Percentiles rank a stretch among this genome's conserved stretches.
Evolutionary conservation across 495 filamentous ascomycete species (phyloP).

Genomic region (Aspergillus olivimuriae): DNA sequence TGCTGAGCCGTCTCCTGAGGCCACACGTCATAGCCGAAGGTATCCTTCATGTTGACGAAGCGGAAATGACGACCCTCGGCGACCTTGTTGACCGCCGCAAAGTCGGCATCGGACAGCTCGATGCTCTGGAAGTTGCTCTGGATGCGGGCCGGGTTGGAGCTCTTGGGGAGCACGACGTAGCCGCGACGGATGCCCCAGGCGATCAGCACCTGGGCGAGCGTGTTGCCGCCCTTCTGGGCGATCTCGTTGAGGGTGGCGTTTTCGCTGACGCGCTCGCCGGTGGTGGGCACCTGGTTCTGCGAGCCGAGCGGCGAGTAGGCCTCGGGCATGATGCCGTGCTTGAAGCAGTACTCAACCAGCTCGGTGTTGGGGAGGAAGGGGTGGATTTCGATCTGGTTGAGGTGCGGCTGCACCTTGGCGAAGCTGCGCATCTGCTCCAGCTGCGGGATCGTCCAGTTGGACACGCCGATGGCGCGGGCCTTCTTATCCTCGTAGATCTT

Average conservation of each 20-base stretch:
- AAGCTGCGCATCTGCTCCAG: constrained; percentile 63
- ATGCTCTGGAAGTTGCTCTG: constrained; percentile 61
- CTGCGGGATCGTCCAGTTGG: constrained; percentile 69
- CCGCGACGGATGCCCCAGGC: constrained; percentile 66
- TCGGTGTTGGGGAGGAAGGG: constrained; percentile 79
- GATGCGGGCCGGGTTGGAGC: constrained; percentile 56
- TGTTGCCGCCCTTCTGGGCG: constrained; percentile 57
- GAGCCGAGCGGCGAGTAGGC: constrained; percentile 74
- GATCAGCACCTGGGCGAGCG: constrained; percentile 60
- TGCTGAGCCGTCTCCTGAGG: constrained; percentile 40
- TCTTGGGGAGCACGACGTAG: constrained; percentile 68
- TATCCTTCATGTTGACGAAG: constrained; percentile 80
- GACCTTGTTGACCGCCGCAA: constrained; percentile 52
- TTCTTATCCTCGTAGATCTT: constrained; percentile 63
- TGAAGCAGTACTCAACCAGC: constrained; percentile 62
- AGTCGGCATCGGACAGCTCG: constrained; percentile 48
- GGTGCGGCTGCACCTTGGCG: constrained; percentile 58
- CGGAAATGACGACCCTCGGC: constrained; percentile 55
- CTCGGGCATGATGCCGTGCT: constrained; percentile 62
- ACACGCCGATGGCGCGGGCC: constrained; percentile 77
- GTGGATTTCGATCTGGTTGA: constrained; percentile 92
- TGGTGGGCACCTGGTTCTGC: constrained; percentile 56
- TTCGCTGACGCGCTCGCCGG: constrained; percentile 53
- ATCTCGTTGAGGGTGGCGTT: constrained; percentile 55
- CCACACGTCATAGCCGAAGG: constrained; percentile 50